A percentile compares a stretch with the other conserved stretches of the same genome.
Conservation (phyloP, 306 rosid genomes). For the Acmispon strigosus region DNA sequence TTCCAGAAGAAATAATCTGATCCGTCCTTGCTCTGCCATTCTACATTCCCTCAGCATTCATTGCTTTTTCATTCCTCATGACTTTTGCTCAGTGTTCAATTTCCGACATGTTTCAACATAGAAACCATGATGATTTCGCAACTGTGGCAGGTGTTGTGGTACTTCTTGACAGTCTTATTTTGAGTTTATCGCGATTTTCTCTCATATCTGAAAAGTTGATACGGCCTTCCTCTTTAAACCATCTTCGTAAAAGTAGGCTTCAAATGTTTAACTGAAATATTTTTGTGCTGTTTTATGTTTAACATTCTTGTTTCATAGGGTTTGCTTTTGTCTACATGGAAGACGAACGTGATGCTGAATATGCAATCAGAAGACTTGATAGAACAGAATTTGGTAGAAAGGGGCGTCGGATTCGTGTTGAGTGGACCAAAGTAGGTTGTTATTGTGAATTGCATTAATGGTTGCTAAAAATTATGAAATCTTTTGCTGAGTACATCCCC, state of each 20-base stretch:
- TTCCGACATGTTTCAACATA: slow-evolving; percentile 80
- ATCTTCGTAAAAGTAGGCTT: slow-evolving; percentile 7
- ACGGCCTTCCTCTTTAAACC: slow-evolving; percentile 13
- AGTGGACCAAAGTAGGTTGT: slow-evolving; percentile 67
- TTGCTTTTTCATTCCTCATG: slow-evolving; percentile 90
- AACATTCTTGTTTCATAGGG: slow-evolving; percentile 39
- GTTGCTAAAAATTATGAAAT: not conserved
- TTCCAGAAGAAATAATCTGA: slow-evolving; percentile 70
- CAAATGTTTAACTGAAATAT: not conserved
- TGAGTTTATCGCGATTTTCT: slow-evolving; percentile 20
- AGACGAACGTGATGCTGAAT: slow-evolving; percentile 78
- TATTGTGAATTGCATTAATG: not conserved
- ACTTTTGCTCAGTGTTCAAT: slow-evolving; percentile 83
- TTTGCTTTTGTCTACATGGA: slow-evolving; percentile 88
- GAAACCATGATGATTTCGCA: slow-evolving; percentile 67
- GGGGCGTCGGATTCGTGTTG: slow-evolving; percentile 74
- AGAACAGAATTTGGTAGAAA: slow-evolving; percentile 84
- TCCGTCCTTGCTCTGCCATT: slow-evolving; percentile 73
- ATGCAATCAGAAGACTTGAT: slow-evolving; percentile 83
- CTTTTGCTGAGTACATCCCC: no score
- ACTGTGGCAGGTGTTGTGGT: slow-evolving; percentile 82
- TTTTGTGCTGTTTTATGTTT: slow-evolving; percentile 20
- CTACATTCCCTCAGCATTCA: slow-evolving; percentile 69
- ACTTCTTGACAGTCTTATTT: slow-evolving; percentile 48
- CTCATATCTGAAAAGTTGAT: slow-evolving; percentile 25